These are phyloP conservation scores for Cryptococcus sp. DNA, from an alignment of 1,284 basidiomycete genomes.

Conservation along the genomic window DNA sequence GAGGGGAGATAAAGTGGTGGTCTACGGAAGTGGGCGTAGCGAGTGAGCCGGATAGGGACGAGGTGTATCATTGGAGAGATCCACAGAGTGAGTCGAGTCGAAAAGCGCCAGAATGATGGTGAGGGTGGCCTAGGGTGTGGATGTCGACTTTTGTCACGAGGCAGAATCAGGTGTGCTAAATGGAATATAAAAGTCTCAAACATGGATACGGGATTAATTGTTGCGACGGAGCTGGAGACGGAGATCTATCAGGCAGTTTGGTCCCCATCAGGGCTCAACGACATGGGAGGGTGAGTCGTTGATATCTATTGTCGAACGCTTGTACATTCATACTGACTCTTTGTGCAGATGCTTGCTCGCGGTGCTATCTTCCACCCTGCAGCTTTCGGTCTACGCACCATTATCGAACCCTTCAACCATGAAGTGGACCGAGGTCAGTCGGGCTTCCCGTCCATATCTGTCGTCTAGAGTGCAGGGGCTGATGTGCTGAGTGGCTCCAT, in stretches of 20 bases:
- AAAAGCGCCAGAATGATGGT: no score
- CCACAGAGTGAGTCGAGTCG: slow-evolving; percentile 25
- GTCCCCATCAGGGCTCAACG: slow-evolving; percentile 40
- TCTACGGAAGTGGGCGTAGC: slow-evolving; percentile 22
- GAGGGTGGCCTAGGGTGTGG: no score
- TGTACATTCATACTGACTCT: slow-evolving; percentile 3
- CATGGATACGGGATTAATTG: background rate
- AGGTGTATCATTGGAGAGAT: slow-evolving; percentile 23
- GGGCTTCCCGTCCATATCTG: no score
- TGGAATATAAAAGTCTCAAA: no score
- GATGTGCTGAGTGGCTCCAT: slow-evolving; percentile 1
- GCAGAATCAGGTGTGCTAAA: no score
- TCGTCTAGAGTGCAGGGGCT: background rate
- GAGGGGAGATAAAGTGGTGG: slow-evolving; percentile 39
- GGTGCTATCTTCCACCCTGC: slow-evolving; percentile 24
- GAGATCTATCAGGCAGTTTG: slow-evolving; percentile 30
- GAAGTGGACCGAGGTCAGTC: slow-evolving; percentile 33
- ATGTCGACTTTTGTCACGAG: no score
- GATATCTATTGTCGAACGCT: background rate
- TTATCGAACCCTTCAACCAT: slow-evolving; percentile 29
- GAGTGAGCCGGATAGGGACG: slow-evolving; percentile 17
- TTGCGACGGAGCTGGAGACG: slow-evolving; percentile 29
- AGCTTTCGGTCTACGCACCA: slow-evolving; percentile 38
- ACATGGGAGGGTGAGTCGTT: slow-evolving; percentile 30
- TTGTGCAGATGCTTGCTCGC: slow-evolving; percentile 33